These are phyloP conservation scores for Pseudogymnoascus sp. DNA, from an alignment of 2,329 filamentous ascomycete genomes.

Conservation along the genomic window DNA sequence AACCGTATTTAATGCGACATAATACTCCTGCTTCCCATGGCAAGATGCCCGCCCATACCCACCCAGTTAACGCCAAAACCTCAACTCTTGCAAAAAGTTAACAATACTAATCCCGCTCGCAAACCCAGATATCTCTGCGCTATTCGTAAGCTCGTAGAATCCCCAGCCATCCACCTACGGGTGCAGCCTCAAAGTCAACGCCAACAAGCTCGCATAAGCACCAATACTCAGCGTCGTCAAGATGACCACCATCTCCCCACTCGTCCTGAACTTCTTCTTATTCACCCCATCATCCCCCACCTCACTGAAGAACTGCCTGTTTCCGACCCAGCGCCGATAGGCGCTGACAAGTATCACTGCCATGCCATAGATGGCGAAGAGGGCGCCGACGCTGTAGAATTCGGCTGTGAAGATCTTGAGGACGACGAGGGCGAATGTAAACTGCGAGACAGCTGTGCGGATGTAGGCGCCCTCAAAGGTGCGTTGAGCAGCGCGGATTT, in stretches of 20 bases:
- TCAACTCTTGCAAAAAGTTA: neutral
- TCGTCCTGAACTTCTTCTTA: conserved; percentile 52
- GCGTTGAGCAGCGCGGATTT: conserved; percentile 87
- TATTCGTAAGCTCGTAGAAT: neutral
- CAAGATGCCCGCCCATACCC: neutral
- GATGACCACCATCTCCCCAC: conserved; percentile 52
- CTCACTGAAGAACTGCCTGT: conserved; percentile 79
- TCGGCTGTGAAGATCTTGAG: conserved; percentile 94
- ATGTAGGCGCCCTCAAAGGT: conserved; percentile 98
- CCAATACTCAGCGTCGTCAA: conserved; percentile 47
- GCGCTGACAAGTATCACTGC: conserved; percentile 75
- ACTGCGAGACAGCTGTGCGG: conserved; percentile 86
- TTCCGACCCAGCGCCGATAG: conserved; percentile 83
- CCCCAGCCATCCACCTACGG: neutral
- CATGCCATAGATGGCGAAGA: conserved; percentile 86
- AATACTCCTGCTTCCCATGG: neutral
- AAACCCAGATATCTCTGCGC: neutral
- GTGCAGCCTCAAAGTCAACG: conserved; percentile 39
- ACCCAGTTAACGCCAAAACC: neutral
- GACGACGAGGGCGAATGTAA: conserved; percentile 89
- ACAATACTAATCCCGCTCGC: neutral
- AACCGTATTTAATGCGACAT: neutral
- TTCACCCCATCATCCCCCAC: conserved; percentile 31
- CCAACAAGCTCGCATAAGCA: conserved; percentile 48
- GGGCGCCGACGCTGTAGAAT: conserved; percentile 93